Conservation (phyloP, 352 stramenopile genomes). For the Phytopythium vexans region DNA sequence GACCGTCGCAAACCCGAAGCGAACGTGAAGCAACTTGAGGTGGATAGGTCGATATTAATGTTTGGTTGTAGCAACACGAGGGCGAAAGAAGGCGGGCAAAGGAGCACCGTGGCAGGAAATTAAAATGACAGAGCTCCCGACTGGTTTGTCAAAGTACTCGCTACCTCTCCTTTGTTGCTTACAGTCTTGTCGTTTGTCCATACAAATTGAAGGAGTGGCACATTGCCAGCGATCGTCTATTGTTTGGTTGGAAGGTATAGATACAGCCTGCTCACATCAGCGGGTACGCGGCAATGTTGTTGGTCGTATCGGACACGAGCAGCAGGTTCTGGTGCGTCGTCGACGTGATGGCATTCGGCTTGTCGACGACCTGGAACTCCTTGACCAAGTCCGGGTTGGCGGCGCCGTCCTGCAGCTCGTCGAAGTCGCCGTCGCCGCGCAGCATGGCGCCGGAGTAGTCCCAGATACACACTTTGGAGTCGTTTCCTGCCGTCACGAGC, state of each 20-base stretch:
- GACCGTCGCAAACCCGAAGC: slow-evolving; percentile 71
- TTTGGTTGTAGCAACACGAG: too few relatives aligned
- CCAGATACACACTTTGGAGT: slow-evolving; percentile 64
- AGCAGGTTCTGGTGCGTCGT: slow-evolving; percentile 48
- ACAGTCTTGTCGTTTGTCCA: too few relatives aligned
- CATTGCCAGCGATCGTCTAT: too few relatives aligned
- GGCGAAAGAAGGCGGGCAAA: too few relatives aligned
- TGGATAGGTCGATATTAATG: too few relatives aligned
- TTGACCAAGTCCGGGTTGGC: slow-evolving; percentile 39
- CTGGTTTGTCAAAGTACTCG: too few relatives aligned
- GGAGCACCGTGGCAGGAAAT: too few relatives aligned
- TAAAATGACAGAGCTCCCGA: too few relatives aligned
- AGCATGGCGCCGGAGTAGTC: slow-evolving; percentile 43
- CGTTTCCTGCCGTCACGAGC: slow-evolving; percentile 64
- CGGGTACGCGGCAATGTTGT: slow-evolving; percentile 44
- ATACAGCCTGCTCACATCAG: slow-evolving; percentile 45
- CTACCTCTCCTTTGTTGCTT: too few relatives aligned
- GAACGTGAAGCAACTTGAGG: slow-evolving; percentile 41
- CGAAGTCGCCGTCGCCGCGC: slow-evolving; percentile 8
- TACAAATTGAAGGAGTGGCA: too few relatives aligned
- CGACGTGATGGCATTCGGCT: slow-evolving; percentile 56
- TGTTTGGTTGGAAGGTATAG: too few relatives aligned
- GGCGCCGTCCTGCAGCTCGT: slow-evolving; percentile 11
- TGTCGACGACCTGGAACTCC: slow-evolving; percentile 36
- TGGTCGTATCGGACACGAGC: slow-evolving; percentile 45